Evolutionary conservation across 1,139 yeast genomes (phyloP), one percentile per base, ranked within the genome.

Genomic region (Candida tetrigidarum): DNA sequence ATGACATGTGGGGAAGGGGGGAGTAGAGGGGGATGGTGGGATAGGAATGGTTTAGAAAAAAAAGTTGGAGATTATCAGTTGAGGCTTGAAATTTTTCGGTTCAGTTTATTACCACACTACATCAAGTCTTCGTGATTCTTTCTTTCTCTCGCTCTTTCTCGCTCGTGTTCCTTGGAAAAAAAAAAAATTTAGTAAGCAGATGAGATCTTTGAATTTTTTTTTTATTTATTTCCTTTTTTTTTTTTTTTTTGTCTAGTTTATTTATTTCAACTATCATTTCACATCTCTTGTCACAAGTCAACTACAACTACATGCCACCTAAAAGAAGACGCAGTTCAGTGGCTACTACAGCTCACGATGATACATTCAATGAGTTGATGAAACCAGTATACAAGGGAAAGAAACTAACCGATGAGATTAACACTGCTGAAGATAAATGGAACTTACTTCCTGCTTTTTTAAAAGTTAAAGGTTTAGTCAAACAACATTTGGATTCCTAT

Each of bases 401-500:
- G 66, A 77, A 78, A 45, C 67, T 92, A 49, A 82, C 96, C 1
- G 99, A 93, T 69, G 89, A 88, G 54, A 86, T 93, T 63, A 83
- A 83, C 57, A 90, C 97, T 0, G 96, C 96, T 11, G 74, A 86
- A 59, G 99, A 93, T 66, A 93, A 93, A 67, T 93, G 99, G 99
- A 86, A 93, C 57, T 74, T 93, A 45, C 69, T 93, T 37, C 99
- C 99, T 0, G 99, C 99, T 0, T 93, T 93, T 61, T 72, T 93
- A 50, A 91, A 91, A 61, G 97, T 95, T 37, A 93, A 93, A 64
- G 99, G 99, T 43, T 74, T 93, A 42, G 98, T 93, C 39, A 93
- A 95, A 60, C 99, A 93, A 69, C 99, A 93, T 72, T 74, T 95
- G 60, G 99, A 93, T 61, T 93, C 99, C 14, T 93, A 91, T 76